Evolutionary conservation across 2,329 filamentous ascomycete species (phyloP).

Genomic region (Ploettnerulaceae sp.): DNA sequence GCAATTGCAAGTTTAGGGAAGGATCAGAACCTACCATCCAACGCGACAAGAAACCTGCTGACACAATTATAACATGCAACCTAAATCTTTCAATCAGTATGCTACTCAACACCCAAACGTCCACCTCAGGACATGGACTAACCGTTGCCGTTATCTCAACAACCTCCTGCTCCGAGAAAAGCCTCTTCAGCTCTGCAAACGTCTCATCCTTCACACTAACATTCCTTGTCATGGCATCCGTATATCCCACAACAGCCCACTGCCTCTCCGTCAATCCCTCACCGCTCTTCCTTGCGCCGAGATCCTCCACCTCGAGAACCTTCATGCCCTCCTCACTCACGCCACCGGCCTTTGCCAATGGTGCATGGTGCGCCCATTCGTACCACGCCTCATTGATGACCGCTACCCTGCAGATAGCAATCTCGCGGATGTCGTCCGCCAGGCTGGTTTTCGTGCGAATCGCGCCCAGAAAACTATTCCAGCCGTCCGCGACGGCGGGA

Average conservation of each 20-base stretch:
- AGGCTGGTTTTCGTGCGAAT: conserved; percentile 51
- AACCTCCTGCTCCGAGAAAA: conserved; percentile 66
- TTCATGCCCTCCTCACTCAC: conserved; percentile 25
- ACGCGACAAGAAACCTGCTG: conserved; percentile 73
- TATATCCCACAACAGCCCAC: conserved; percentile 65
- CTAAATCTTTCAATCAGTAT: too few species aligned
- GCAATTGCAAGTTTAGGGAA: background rate
- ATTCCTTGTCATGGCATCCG: conserved; percentile 78
- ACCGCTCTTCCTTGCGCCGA: conserved; percentile 31
- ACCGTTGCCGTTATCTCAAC: conserved; percentile 74
- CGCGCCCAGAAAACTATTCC: conserved; percentile 65
- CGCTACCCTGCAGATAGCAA: conserved; percentile 77
- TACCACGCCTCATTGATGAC: conserved; percentile 78
- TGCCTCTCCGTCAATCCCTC: conserved; percentile 42
- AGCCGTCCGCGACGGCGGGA: conserved; percentile 69
- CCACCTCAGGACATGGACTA: background rate
- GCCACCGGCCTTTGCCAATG: conserved; percentile 40
- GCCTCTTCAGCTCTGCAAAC: conserved; percentile 56
- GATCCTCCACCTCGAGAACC: conserved; percentile 20
- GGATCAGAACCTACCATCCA: conserved; percentile 57
- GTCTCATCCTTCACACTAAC: conserved; percentile 65
- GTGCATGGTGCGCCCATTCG: conserved; percentile 77
- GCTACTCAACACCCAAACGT: too few species aligned
- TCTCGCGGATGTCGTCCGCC: conserved; percentile 58
- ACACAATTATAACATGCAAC: conserved; percentile 82